Conservation (phyloP, 495 filamentous ascomycete genomes). For the Podospora pseudocomata region DNA sequence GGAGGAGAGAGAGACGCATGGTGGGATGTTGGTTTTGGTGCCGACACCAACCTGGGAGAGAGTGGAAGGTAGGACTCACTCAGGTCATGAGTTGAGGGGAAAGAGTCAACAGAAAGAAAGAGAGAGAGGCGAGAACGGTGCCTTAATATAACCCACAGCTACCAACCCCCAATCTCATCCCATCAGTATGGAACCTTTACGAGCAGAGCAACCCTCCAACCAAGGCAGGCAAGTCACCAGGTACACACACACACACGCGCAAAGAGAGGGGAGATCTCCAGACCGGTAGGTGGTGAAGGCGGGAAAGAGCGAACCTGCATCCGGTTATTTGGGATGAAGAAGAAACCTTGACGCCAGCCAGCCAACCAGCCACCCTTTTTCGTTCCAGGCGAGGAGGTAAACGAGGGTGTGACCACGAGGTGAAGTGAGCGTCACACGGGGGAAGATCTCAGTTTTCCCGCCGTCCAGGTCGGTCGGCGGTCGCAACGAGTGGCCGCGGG, state of each 20-base stretch:
- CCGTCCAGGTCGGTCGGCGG: neutral
- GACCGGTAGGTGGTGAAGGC: neutral
- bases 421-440: neutral
- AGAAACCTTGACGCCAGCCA: neutral
- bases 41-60: neutral
- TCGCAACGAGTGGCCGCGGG: neutral
- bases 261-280: neutral
- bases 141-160: slow-evolving; percentile 1
- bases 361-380: neutral
- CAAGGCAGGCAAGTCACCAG: neutral
- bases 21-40: neutral
- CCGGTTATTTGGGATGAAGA: slow-evolving; percentile 10
- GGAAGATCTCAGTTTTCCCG: slow-evolving; percentile 1
- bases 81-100: neutral
- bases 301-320: neutral
- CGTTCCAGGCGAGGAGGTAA: neutral
- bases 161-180: neutral
- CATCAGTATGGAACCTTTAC: neutral
- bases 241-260: neutral
- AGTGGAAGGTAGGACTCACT: neutral
- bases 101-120: neutral
- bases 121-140: neutral
- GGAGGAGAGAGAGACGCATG: slow-evolving; percentile 12
- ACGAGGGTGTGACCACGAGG: neutral
- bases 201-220: neutral